Base-by-base conservation (phyloP, 2,329 filamentous ascomycete genomes). In the Cryphonectria carpinicola region DNA sequence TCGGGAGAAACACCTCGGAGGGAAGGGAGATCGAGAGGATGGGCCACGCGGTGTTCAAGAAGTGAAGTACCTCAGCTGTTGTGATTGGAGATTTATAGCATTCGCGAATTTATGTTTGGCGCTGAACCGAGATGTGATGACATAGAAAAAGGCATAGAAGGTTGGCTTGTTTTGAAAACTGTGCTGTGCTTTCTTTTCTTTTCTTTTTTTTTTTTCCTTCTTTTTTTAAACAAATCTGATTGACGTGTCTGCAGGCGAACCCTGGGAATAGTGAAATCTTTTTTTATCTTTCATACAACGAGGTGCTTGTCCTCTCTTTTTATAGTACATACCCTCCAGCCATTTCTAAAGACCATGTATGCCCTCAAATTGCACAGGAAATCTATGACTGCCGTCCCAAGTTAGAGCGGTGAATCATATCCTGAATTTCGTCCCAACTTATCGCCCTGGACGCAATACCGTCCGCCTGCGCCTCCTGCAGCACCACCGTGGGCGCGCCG, bases 401-500 rank as follows among this genome's bases (percentile, higher is more conserved):
- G 76, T 93, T 91, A 93, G 95, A 98, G 78, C 88, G 87, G 61
- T 90, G 88, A 76, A 98, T 96, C 68, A 92, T 86, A 70, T 94
- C 90, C 83, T 98, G 94, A 60, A 98, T 95, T 80, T 97, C 92
- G 67, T 92, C 91, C 95, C 96, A 98, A 37, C 86, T 86, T 80
- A 97, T 88, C 43, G 90, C 84, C 75, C 88, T 91, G 74, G 89
- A 86, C 77, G 85, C 89, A 39, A 91, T 85, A 0, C 91, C 91
- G 68, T 91, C 88, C 75, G 92, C 87, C 78, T 95, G 90, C 35
- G 94, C 94, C 83, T 98, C 95, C 84, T 98, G 95, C 76, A 99
- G 79, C 61, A 99, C 95, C 35, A 99, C 94, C 0, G 96, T 99
- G 4, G 96, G 96, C 28, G 93, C 92, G 19, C 96, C 96, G 73